Base-by-base conservation (phyloP, 1,284 basidiomycete species). In the Ganoderma sp. region DNA sequence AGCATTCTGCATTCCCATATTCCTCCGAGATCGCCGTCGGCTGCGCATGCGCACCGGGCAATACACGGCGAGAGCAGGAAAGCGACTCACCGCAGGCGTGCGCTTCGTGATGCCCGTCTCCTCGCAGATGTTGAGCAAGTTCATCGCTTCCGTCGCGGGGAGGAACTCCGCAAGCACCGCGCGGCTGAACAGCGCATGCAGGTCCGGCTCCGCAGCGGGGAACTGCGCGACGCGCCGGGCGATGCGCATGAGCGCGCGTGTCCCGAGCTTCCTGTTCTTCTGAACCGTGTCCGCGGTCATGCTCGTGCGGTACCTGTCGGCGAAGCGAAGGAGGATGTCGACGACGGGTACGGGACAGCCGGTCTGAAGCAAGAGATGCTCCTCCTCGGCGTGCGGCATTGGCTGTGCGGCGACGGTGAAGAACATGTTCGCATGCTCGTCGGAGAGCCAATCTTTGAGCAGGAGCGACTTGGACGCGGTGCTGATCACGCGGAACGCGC, bases 391-490 rank as follows among this genome's bases (percentile, higher is more conserved):
- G 12, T 71, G 73, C 34, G 82, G 79, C 88, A 90, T 90, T 1
- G 88, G 87, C 72, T 86, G 84, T 52, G 84, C 82, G 2, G 86
- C 84, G 37, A 90, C 77, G 9, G 88, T 78, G 76, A 90, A 86
- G 81, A 90, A 90, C 87, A 89, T 89, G 75, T 89, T 90, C 19
- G 86, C 84, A 72, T 90, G 87, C 74, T 90, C 88, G 69, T 85
- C 84, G 0, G 83, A 81, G 34, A 90, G 82, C 89, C 88, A 90
- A 73, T 90, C 88, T 72, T 87, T 86, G 15, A 89, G 78, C 14
- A 85, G 84, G 1, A 86, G 76, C 1, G 88, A 89, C 73, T 87
- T 89, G 34, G 88, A 89, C 10, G 88, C 85, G 1, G 88, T 90
- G 63, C 80, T 81, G 69, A 90, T 85, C 54, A 89, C 77, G 39